Conservation (phyloP, 768 basidiomycete species). For the Suillus spraguei region DNA sequence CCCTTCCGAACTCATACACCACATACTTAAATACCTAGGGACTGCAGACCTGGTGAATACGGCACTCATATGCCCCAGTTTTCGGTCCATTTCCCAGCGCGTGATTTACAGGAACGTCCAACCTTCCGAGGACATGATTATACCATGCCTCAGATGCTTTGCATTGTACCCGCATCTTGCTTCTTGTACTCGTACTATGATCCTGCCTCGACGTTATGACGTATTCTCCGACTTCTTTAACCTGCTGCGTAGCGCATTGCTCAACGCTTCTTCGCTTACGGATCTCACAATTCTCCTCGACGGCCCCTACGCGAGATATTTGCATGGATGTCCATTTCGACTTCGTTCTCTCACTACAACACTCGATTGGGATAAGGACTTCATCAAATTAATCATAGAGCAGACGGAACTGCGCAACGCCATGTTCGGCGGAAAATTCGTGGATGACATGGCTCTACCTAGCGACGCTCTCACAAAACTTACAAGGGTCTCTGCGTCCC, state of each 20-base stretch:
- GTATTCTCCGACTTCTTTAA: conserved; percentile 10
- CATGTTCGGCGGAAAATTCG: conserved; percentile 26
- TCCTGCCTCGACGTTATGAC: conserved; percentile 6
- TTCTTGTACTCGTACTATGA: conserved; percentile 12
- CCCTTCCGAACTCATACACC: conserved; percentile 16
- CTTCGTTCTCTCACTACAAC: conserved; percentile 27
- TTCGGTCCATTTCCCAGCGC: conserved; percentile 13
- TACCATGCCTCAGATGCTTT: conserved; percentile 17
- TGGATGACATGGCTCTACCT: conserved; percentile 15
- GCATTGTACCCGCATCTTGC: conserved; percentile 15
- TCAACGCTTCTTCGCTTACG: conserved; percentile 24
- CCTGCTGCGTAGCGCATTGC: conserved; percentile 24
- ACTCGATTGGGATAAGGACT: conserved; percentile 25
- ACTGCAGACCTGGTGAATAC: conserved; percentile 12
- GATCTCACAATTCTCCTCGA: conserved; percentile 28
- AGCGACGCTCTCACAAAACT: conserved; percentile 21
- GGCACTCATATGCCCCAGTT: conserved; percentile 5
- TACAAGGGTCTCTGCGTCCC: conserved; percentile 26
- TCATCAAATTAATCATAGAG: conserved; percentile 24
- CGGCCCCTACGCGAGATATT: conserved; percentile 22
- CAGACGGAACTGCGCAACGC: conserved; percentile 22
- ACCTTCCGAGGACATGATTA: conserved; percentile 8
- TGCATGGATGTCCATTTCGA: conserved; percentile 26
- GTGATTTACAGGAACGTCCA: conserved; percentile 15
- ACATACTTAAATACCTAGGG: conserved; percentile 12